Conservation (phyloP, 2,329 filamentous ascomycete species). For the Neurospora sp. region DNA sequence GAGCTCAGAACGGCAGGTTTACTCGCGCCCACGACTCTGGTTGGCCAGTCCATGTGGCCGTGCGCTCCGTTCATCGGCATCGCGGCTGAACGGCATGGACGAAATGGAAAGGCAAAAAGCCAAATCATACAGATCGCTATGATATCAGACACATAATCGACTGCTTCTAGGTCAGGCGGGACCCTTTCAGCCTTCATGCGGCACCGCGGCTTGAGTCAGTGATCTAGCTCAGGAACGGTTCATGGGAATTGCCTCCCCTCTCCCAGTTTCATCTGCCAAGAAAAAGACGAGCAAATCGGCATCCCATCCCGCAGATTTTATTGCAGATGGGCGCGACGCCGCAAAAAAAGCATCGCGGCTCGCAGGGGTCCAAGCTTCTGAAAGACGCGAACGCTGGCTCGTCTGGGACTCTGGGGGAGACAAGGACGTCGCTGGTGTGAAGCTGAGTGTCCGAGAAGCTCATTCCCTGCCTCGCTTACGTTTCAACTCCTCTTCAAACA, state of each 20-base stretch:
- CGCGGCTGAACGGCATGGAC: neutral
- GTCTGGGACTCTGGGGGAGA: neutral
- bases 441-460: neutral
- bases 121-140: neutral
- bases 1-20: neutral
- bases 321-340: neutral
- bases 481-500: neutral
- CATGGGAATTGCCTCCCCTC: neutral
- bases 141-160: neutral
- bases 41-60: neutral
- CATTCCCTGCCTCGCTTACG: neutral
- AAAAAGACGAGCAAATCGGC: neutral
- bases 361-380: neutral
- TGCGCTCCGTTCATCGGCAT: neutral
- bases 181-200: neutral
- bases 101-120: neutral
- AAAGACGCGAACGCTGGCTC: neutral
- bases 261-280: neutral
- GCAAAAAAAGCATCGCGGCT: neutral
- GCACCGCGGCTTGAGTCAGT: neutral
- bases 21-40: neutral
- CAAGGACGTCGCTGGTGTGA: neutral
- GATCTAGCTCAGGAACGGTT: neutral
- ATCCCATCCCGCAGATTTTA: neutral
- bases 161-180: neutral